Conservation (phyloP, 768 basidiomycete genomes). For the Neoboletus brunneissimus region DNA sequence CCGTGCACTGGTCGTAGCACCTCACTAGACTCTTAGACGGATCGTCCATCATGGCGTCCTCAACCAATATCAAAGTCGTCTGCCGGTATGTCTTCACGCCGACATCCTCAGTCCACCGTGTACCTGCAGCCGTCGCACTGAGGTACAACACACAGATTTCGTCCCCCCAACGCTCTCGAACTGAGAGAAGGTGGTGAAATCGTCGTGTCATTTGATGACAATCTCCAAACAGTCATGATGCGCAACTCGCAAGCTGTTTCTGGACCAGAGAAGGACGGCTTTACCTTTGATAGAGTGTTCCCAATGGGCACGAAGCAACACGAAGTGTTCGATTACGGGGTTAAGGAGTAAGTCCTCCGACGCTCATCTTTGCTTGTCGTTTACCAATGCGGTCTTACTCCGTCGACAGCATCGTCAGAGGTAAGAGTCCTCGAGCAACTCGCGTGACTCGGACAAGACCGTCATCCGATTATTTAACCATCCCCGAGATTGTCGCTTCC, state of each 20-base stretch:
- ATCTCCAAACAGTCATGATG: slow-evolving; percentile 79
- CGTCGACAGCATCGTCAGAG: slow-evolving; percentile 77
- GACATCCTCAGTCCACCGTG: not conserved
- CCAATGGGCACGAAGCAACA: slow-evolving; percentile 86
- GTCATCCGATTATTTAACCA: not conserved
- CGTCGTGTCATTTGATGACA: slow-evolving; percentile 86
- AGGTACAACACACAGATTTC: slow-evolving; percentile 59
- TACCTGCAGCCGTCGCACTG: not conserved
- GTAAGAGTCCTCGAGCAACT: slow-evolving; percentile 38
- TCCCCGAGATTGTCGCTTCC: slow-evolving; percentile 2
- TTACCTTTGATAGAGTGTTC: slow-evolving; percentile 97
- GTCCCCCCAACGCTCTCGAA: slow-evolving; percentile 92
- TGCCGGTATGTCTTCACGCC: slow-evolving; percentile 74
- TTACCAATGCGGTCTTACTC: slow-evolving; percentile 17
- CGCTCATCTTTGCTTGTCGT: slow-evolving; percentile 2
- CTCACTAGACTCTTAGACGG: slow-evolving; percentile 18
- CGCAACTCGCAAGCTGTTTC: slow-evolving; percentile 64
- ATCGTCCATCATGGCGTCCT: slow-evolving; percentile 59
- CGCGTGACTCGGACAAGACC: not conserved
- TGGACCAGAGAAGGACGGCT: slow-evolving; percentile 95
- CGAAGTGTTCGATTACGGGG: slow-evolving; percentile 98
- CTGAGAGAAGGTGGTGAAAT: slow-evolving; percentile 83
- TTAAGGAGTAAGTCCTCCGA: slow-evolving; percentile 75
- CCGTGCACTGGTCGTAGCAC: slow-evolving; percentile 13
- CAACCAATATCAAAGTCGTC: slow-evolving; percentile 96